A percentile compares a stretch with the other conserved stretches of the same genome.
Conservation (phyloP, 176 grass and related monocot genomes). For the Dendrocalamus sinicus region DNA sequence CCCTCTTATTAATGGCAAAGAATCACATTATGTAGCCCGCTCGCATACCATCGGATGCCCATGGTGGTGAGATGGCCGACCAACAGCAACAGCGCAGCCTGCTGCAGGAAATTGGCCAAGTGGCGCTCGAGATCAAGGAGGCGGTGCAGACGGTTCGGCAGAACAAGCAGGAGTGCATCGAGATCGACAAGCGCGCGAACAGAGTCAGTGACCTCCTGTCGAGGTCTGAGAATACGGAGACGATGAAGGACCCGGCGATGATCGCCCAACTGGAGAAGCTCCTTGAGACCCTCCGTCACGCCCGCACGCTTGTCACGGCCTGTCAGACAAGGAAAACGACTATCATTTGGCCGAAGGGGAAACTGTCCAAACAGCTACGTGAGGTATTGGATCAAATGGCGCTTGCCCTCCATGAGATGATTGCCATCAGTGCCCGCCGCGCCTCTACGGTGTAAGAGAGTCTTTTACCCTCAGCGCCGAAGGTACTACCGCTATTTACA, state of each 20-base stretch:
- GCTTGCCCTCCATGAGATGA: neutral
- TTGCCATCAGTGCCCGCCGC: neutral
- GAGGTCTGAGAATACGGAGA: neutral
- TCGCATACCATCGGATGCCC: no score
- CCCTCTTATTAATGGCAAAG: no score
- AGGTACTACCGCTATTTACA: neutral
- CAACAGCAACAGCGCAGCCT: no score
- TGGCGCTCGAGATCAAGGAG: neutral
- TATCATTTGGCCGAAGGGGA: neutral
- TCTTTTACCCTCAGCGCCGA: neutral
- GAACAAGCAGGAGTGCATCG: neutral
- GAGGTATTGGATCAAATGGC: neutral
- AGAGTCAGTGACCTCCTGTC: neutral
- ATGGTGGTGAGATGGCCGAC: no score
- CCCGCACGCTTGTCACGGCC: neutral
- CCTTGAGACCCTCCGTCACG: neutral
- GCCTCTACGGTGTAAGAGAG: neutral
- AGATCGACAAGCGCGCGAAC: neutral
- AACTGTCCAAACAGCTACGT: neutral
- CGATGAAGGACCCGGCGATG: neutral
- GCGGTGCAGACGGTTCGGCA: neutral
- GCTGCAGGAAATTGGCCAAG: neutral
- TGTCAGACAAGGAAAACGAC: neutral
- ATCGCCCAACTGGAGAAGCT: neutral
- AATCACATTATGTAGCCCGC: no score